Percentiles rank a stretch among this genome's conserved stretches.
These are phyloP conservation scores for Amauroascus niger DNA, from an alignment of 2,329 filamentous ascomycete genomes.

Conservation along the genomic window DNA sequence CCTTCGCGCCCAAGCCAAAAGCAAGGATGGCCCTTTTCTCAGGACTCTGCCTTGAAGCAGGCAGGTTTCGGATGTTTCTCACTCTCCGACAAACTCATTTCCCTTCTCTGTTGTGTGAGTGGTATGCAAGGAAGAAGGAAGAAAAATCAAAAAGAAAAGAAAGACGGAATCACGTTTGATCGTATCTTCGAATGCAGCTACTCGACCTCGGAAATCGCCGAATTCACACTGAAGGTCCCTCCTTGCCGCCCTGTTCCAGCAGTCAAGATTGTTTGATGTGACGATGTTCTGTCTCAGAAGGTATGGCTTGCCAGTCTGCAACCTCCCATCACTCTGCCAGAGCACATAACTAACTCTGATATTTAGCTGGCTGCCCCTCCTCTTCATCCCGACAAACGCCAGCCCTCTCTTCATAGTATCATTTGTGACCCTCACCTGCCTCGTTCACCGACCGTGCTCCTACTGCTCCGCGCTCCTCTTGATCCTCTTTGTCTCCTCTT, in stretches of 20 bases:
- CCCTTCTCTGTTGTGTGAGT: not conserved
- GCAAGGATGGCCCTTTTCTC: not conserved
- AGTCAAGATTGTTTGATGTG: conserved; percentile 1
- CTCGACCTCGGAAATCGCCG: not conserved
- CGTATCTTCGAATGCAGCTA: not conserved
- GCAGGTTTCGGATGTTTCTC: too few species aligned
- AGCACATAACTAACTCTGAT: conserved; percentile 9
- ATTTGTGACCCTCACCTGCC: conserved; percentile 88
- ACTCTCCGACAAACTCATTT: not conserved
- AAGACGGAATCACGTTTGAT: not conserved
- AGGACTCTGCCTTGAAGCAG: too few species aligned
- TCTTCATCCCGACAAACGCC: conserved; percentile 79
- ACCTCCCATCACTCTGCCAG: not conserved
- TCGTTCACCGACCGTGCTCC: conserved; percentile 90
- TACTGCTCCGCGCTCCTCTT: conserved; percentile 96
- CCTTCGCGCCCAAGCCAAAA: not conserved
- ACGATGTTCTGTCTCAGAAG: conserved; percentile 57
- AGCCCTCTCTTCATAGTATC: conserved; percentile 77
- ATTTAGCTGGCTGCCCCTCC: conserved; percentile 68
- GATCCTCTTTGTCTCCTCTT: conserved; percentile 85
- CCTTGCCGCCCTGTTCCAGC: not conserved
- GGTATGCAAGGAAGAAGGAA: not conserved
- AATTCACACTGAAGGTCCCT: not conserved
- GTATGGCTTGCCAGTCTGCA: conserved; percentile 32
- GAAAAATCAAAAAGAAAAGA: too few species aligned